Percentiles rank a stretch among this genome's conserved stretches.
Conservation (phyloP, 2,329 filamentous ascomycete species). For the Venturia asperata region DNA sequence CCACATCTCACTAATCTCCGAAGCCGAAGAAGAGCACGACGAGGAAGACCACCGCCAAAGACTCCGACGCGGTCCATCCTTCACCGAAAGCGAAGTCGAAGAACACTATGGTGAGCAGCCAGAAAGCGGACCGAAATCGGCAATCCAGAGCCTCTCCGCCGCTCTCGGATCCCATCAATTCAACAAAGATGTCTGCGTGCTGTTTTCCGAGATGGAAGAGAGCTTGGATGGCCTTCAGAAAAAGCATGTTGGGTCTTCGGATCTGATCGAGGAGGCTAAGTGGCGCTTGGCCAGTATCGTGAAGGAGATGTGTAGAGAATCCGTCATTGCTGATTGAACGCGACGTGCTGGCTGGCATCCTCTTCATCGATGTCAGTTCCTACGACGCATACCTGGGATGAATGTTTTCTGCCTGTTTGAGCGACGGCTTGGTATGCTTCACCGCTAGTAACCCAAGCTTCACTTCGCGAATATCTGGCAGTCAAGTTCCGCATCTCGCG, state of each 20-base stretch:
- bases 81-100: conserved; percentile 4
- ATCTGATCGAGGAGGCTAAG: conserved; percentile 3
- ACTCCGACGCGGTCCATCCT: not conserved
- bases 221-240: not conserved
- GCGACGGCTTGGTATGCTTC: too few species aligned
- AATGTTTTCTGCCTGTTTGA: too few species aligned
- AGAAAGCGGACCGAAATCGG: not conserved
- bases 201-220: not conserved
- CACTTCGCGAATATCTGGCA: too few species aligned
- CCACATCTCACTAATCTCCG: not conserved
- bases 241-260: not conserved
- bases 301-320: not conserved
- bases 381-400: too few species aligned
- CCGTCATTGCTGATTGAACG: not conserved
- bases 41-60: not conserved
- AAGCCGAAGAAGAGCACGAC: not conserved
- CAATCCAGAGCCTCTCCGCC: not conserved
- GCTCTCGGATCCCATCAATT: not conserved
- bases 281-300: conserved; percentile 5
- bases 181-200: not conserved
- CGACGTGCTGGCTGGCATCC: not conserved
- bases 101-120: conserved; percentile 3
- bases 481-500: too few species aligned
- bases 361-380: too few species aligned
- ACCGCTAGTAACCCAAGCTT: too few species aligned